These are phyloP conservation scores for Sarocladiaceae sp. DNA, from an alignment of 2,329 filamentous ascomycete genomes.

Conservation along the genomic window DNA sequence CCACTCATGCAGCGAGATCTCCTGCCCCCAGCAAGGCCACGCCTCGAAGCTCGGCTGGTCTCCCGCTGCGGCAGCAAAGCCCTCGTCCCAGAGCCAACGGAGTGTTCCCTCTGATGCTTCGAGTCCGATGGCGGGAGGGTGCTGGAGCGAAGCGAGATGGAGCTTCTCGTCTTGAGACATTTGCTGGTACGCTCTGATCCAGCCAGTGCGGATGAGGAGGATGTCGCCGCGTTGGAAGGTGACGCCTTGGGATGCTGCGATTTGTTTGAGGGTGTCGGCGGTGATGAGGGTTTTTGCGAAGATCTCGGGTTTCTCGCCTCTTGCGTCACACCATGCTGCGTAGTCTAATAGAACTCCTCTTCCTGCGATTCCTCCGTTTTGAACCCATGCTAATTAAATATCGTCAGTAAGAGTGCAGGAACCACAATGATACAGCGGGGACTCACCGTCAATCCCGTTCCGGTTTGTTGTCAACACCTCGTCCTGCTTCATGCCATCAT, in stretches of 20 bases:
- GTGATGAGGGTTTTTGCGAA: slow-evolving; percentile 38
- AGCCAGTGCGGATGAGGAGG: slow-evolving; percentile 49
- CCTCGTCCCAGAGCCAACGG: slow-evolving; percentile 51
- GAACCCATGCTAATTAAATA: slow-evolving; percentile 18
- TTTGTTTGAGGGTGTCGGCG: slow-evolving; percentile 31
- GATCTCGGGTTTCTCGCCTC: slow-evolving; percentile 28
- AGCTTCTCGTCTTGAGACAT: slow-evolving; percentile 29
- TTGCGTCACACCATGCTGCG: slow-evolving; percentile 33
- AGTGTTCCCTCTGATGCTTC: slow-evolving; percentile 41
- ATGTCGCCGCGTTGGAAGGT: slow-evolving; percentile 46
- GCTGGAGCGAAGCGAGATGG: slow-evolving; percentile 23
- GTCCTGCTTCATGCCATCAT: slow-evolving; percentile 31
- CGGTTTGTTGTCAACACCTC: slow-evolving; percentile 31
- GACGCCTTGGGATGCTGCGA: slow-evolving; percentile 36
- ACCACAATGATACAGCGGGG: too few species aligned
- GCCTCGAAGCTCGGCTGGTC: slow-evolving; percentile 49
- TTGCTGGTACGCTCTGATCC: slow-evolving; percentile 35
- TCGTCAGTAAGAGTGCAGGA: background rate
- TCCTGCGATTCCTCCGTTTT: slow-evolving; percentile 40
- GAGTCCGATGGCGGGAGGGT: slow-evolving; percentile 33
- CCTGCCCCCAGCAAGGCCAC: slow-evolving; percentile 30
- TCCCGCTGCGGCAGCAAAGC: slow-evolving; percentile 49
- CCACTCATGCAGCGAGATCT: slow-evolving; percentile 35
- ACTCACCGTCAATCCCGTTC: slow-evolving; percentile 24
- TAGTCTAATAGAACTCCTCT: slow-evolving; percentile 49